phyloP scores from a whole-genome alignment of 2,329 filamentous ascomycete species.

The Aspergillus glaucus region DNA sequence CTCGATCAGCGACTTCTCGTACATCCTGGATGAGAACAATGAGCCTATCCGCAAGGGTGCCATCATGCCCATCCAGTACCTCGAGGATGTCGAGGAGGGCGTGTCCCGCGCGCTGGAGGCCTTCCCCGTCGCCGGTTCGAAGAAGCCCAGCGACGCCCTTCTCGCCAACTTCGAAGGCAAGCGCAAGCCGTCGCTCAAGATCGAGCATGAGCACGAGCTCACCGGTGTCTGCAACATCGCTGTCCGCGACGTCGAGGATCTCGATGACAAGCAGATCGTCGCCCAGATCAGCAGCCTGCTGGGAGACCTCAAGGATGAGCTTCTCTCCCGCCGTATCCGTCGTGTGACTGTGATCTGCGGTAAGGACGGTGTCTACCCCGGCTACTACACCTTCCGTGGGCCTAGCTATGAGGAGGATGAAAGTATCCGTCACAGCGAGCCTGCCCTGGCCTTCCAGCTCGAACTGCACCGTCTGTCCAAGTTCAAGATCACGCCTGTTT shows the following conservation, averaged over 20 bases:
- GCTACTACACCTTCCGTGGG: conserved; percentile 97
- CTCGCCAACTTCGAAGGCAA: conserved; percentile 69
- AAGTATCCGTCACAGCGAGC: conserved; percentile 95
- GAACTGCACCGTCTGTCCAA: conserved; percentile 89
- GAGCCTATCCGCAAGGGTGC: conserved; percentile 88
- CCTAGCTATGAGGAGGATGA: conserved; percentile 83
- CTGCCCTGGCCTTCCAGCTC: conserved; percentile 95
- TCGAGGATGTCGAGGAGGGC: conserved; percentile 88
- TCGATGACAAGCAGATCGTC: conserved; percentile 75
- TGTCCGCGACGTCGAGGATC: conserved; percentile 77
- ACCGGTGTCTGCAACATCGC: conserved; percentile 90
- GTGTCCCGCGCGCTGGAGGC: conserved; percentile 77
- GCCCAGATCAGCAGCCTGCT: conserved; percentile 69
- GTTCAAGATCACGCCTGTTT: conserved; percentile 97
- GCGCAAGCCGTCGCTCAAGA: conserved; percentile 53
- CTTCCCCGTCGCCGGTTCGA: conserved; percentile 57
- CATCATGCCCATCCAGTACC: conserved; percentile 84
- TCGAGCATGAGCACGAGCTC: conserved; percentile 66
- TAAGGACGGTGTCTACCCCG: conserved; percentile 88
- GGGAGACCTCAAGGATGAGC: conserved; percentile 73
- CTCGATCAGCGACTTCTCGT: conserved; percentile 96
- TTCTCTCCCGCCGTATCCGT: conserved; percentile 73
- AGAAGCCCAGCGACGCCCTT: conserved; percentile 53
- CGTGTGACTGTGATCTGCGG: conserved; percentile 95
- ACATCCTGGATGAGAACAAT: conserved; percentile 65